These are phyloP conservation scores for Clathrospora elynae DNA, from an alignment of 2,329 filamentous ascomycete species.

Conservation along the genomic window DNA sequence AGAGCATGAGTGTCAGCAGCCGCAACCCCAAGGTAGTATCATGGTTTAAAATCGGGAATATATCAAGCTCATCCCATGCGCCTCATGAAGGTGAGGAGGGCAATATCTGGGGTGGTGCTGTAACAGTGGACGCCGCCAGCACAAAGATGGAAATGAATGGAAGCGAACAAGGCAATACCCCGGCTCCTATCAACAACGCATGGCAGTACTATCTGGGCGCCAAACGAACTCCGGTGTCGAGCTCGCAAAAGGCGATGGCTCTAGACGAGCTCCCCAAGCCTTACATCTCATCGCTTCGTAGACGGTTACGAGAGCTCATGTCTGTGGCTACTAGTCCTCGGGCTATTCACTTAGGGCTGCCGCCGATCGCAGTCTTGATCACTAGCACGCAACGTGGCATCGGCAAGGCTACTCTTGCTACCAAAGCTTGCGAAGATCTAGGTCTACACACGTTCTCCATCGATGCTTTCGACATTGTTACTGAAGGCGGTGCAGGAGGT, in stretches of 20 bases:
- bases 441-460: slow-evolving; percentile 88
- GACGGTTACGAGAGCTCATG: slow-evolving; percentile 81
- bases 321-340: slow-evolving; percentile 86
- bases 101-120: slow-evolving; percentile 82
- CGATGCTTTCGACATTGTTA: slow-evolving; percentile 90
- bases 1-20: slow-evolving; percentile 16
- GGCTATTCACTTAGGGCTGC: slow-evolving; percentile 84
- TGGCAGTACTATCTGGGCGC: slow-evolving; percentile 92
- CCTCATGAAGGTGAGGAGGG: slow-evolving; percentile 65
- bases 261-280: slow-evolving; percentile 49
- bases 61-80: slow-evolving; percentile 54
- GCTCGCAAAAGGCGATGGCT: slow-evolving; percentile 62
- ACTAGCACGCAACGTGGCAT: slow-evolving; percentile 92
- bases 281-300: slow-evolving; percentile 53
- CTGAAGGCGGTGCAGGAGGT: slow-evolving; percentile 85
- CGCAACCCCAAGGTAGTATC: slow-evolving; percentile 61
- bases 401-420: slow-evolving; percentile 82
- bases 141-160: slow-evolving; percentile 93
- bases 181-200: slow-evolving; percentile 73
- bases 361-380: slow-evolving; percentile 84
- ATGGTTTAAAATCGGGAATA: slow-evolving; percentile 88
- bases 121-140: slow-evolving; percentile 81
- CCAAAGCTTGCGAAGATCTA: slow-evolving; percentile 80
- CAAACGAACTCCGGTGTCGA: slow-evolving; percentile 65
- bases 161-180: slow-evolving; percentile 79